Conservation (phyloP, 2,329 filamentous ascomycete genomes). For the Apiospora pterosperma region DNA sequence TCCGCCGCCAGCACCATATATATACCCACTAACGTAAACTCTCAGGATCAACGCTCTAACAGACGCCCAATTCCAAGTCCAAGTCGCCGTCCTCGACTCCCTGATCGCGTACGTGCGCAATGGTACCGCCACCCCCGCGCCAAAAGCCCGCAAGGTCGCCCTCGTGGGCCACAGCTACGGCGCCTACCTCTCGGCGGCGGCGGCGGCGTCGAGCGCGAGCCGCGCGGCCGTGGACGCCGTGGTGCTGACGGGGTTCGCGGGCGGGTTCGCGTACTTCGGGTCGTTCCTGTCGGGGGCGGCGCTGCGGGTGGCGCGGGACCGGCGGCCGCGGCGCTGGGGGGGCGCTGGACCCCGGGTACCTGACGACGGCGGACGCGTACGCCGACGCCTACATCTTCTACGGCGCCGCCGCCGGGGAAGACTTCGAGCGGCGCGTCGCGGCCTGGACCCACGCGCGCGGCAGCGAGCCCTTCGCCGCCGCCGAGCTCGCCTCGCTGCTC, state of each 20-base stretch:
- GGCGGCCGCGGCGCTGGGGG: slow-evolving; percentile 23
- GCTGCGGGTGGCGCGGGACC: slow-evolving; percentile 21
- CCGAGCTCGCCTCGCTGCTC: slow-evolving; percentile 24
- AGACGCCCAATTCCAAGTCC: slow-evolving; percentile 30
- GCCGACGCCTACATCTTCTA: slow-evolving; percentile 25
- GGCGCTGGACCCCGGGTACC: slow-evolving; percentile 19
- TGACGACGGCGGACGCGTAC: slow-evolving; percentile 23
- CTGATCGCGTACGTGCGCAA: slow-evolving; percentile 22
- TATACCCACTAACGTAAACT: background rate
- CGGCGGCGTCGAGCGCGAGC: slow-evolving; percentile 14
- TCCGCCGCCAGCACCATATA: background rate
- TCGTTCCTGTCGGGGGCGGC: slow-evolving; percentile 24
- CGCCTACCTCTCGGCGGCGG: slow-evolving; percentile 22
- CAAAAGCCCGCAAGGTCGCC: slow-evolving; percentile 20
- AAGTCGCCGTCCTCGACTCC: slow-evolving; percentile 24
- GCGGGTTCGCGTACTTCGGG: slow-evolving; percentile 21
- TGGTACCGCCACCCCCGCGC: background rate
- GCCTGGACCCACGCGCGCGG: slow-evolving; percentile 23
- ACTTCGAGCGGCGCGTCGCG: slow-evolving; percentile 23
- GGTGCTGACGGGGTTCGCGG: slow-evolving; percentile 24
- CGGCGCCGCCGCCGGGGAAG: slow-evolving; percentile 8
- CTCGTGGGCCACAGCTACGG: slow-evolving; percentile 29
- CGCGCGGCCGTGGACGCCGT: slow-evolving; percentile 17
- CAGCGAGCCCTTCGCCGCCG: slow-evolving; percentile 26
- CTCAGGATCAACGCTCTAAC: slow-evolving; percentile 18